These are phyloP conservation scores for Bryopsis sp. DNA, from an alignment of 139 green algal species.

Conservation along the genomic window DNA sequence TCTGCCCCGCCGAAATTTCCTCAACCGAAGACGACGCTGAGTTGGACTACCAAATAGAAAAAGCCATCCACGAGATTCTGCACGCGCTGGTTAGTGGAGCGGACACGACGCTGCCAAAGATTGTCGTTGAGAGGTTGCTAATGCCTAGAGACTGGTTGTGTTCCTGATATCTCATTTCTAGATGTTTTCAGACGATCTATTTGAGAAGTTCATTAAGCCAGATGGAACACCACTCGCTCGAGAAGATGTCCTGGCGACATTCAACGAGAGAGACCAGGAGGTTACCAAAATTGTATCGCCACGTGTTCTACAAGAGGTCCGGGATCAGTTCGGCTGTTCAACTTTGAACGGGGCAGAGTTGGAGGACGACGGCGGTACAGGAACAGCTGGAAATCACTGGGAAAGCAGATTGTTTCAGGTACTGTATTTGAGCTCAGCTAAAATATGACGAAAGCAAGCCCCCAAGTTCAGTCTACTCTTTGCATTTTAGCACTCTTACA, in stretches of 20 bases:
- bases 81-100: background rate
- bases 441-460: too few species aligned
- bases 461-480: background rate
- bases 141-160: too few species aligned
- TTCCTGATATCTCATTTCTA: constrained; percentile 20
- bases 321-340: constrained; percentile 46
- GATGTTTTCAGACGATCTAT: constrained; percentile 34
- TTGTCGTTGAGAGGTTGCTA: constrained; percentile 11
- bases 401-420: constrained; percentile 32
- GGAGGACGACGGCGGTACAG: constrained; percentile 48
- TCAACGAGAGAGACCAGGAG: constrained; percentile 25
- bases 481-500: too few species aligned
- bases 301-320: constrained; percentile 15
- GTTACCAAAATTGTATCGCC: constrained; percentile 17
- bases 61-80: constrained; percentile 11
- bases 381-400: constrained; percentile 51
- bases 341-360: constrained; percentile 41
- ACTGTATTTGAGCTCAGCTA: too few species aligned
- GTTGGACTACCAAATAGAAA: constrained; percentile 4
- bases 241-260: constrained; percentile 23
- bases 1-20: constrained; percentile 18
- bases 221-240: constrained; percentile 26
- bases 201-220: constrained; percentile 26
- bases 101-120: constrained; percentile 7
- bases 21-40: background rate